These are phyloP conservation scores for Samsoniella hepiali DNA, from an alignment of 2,329 filamentous ascomycete species.

Conservation along the genomic window DNA sequence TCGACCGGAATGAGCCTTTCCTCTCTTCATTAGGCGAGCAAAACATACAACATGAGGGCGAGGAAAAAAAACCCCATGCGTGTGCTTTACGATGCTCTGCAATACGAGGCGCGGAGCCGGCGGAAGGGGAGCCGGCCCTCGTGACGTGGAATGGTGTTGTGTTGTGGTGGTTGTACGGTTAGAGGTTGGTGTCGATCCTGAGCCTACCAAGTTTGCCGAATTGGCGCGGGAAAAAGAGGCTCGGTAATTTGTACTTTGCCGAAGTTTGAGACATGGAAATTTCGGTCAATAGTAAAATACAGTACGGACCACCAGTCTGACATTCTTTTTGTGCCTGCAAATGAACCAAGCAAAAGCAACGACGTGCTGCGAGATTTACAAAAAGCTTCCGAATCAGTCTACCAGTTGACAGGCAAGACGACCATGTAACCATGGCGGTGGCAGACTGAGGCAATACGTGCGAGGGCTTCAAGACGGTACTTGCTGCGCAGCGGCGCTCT, in stretches of 20 bases:
- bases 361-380: no score
- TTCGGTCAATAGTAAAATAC: not conserved
- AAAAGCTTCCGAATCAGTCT: not conserved
- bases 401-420: not conserved
- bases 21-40: not conserved
- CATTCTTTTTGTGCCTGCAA: no score
- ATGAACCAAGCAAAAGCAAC: no score
- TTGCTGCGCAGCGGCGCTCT: not conserved
- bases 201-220: not conserved
- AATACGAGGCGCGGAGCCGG: not conserved
- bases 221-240: not conserved
- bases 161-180: not conserved
- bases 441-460: no score
- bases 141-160: not conserved
- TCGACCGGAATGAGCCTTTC: not conserved
- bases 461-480: not conserved
- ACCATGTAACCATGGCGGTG: no score
- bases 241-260: not conserved
- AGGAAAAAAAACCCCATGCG: not conserved
- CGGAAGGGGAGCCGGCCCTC: not conserved
- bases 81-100: not conserved
- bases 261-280: not conserved
- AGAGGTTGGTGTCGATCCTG: constrained; percentile 1
- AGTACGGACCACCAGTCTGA: no score
- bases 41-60: not conserved